phyloP scores from a whole-genome alignment of 371 early-diverging fungal genomes.

The Mortierella sp. region DNA sequence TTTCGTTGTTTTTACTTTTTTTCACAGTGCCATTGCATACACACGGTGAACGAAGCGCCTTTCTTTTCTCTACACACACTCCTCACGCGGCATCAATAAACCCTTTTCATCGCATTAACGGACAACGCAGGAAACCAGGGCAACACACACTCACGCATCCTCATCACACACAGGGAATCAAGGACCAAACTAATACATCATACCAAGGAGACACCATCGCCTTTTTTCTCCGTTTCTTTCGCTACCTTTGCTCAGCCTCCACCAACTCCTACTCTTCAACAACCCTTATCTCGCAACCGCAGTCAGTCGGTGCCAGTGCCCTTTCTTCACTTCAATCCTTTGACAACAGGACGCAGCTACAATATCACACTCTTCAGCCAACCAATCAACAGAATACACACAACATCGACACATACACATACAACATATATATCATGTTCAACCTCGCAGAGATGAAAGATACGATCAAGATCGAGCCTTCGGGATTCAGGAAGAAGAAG shows the following conservation, averaged over 20 bases:
- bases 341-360: not conserved
- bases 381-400: not conserved
- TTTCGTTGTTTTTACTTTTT: not conserved
- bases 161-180: not conserved
- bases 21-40: not conserved
- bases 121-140: not conserved
- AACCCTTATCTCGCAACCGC: not conserved
- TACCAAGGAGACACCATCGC: not conserved
- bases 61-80: not conserved
- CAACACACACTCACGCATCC: not conserved
- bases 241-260: slow-evolving; percentile 7
- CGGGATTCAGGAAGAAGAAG: slow-evolving; percentile 81
- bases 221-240: not conserved
- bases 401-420: not conserved
- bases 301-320: too few species aligned
- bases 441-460: slow-evolving; percentile 85
- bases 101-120: not conserved
- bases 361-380: not conserved
- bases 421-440: slow-evolving; percentile 77
- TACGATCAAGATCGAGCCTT: slow-evolving; percentile 87
- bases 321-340: not conserved
- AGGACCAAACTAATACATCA: not conserved
- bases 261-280: not conserved
- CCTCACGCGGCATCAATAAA: not conserved
- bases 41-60: not conserved